A percentile compares a stretch with the other conserved stretches of the same genome.
Conservation (phyloP, 768 basidiomycete species). For the Daedaleopsis nitida region DNA sequence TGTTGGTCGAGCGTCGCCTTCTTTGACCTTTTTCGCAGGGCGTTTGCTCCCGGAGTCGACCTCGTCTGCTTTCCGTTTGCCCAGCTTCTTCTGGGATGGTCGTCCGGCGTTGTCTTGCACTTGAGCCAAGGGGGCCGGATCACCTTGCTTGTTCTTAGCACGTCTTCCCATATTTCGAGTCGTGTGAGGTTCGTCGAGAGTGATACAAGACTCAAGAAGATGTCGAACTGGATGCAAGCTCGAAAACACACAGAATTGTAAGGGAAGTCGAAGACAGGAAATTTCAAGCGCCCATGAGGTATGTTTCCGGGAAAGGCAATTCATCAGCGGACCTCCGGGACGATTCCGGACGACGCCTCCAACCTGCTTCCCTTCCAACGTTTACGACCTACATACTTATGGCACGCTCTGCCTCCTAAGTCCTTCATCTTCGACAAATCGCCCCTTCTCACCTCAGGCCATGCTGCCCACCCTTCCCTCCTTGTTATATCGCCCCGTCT, state of each 20-base stretch:
- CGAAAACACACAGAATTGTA: not conserved
- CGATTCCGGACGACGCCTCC: not conserved
- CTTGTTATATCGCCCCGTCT: conserved; percentile 10
- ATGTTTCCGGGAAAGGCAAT: not conserved
- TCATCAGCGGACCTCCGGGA: conserved; percentile 2
- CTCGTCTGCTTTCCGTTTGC: conserved; percentile 70
- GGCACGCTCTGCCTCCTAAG: not conserved
- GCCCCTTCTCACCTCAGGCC: not conserved
- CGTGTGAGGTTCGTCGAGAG: not conserved
- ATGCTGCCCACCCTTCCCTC: conserved; percentile 10
- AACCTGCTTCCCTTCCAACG: not conserved
- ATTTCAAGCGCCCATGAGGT: conserved; percentile 18
- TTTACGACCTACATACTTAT: too few relatives aligned
- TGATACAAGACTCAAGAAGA: not conserved
- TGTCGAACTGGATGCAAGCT: too few relatives aligned
- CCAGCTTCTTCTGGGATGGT: conserved; percentile 56
- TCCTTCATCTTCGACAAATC: not conserved
- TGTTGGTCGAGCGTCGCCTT: conserved; percentile 19
- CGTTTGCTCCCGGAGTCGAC: conserved; percentile 30
- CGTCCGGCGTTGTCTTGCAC: conserved; percentile 30
- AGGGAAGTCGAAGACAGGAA: conserved; percentile 12
- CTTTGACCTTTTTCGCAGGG: conserved; percentile 28
- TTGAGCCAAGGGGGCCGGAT: conserved; percentile 60
- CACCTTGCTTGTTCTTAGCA: conserved; percentile 80
- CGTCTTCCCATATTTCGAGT: conserved; percentile 70